These are phyloP conservation scores for Pseudotsuga menziesii DNA, from an alignment of 75 land plant genomes.

Conservation along the genomic window DNA sequence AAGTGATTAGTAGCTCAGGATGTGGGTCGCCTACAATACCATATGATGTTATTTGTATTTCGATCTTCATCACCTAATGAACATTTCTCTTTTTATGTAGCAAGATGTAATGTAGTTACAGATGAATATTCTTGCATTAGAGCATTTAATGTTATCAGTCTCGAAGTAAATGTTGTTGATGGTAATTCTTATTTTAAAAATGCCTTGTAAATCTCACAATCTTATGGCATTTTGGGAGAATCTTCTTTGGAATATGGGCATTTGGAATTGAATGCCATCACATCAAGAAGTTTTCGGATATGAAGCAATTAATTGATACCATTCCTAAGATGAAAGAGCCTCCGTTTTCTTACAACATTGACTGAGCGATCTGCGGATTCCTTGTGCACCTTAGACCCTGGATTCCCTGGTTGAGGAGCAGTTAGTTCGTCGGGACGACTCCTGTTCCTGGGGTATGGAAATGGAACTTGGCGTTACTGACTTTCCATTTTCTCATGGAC, in stretches of 20 bases:
- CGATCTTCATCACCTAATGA: neutral
- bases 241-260: slow-evolving; percentile 26
- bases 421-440: too few relatives aligned
- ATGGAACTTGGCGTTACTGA: too few relatives aligned
- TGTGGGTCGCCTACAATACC: too few relatives aligned
- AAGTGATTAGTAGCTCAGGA: too few relatives aligned
- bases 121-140: slow-evolving; percentile 34
- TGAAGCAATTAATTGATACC: slow-evolving; percentile 95
- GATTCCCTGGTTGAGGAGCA: too few relatives aligned
- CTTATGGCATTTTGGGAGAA: slow-evolving; percentile 12
- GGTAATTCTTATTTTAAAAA: slow-evolving; percentile 9
- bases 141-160: slow-evolving; percentile 12
- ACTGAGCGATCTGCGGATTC: too few relatives aligned
- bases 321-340: slow-evolving; percentile 97
- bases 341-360: slow-evolving; percentile 81
- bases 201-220: neutral
- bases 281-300: slow-evolving; percentile 45
- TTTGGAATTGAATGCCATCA: slow-evolving; percentile 14
- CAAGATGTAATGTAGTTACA: neutral
- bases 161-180: slow-evolving; percentile 8
- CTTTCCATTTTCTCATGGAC: too few relatives aligned
- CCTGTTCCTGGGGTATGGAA: too few relatives aligned
- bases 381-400: too few relatives aligned
- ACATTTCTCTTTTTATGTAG: neutral
- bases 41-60: too few relatives aligned